Base-by-base conservation (phyloP, 495 filamentous ascomycete species). In the Aspergillus kassunensis region DNA sequence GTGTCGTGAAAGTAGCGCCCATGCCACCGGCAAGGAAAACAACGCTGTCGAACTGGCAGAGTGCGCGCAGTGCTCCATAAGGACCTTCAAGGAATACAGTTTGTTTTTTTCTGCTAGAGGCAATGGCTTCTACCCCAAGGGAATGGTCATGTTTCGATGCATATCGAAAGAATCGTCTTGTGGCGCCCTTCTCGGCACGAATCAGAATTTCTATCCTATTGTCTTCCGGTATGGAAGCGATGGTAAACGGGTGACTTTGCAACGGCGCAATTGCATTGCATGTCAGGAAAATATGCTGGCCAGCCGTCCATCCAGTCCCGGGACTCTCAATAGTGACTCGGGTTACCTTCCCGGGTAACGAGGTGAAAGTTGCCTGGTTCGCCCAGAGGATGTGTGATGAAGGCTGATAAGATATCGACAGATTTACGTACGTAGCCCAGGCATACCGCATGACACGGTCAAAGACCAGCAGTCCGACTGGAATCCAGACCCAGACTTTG, bases 241-340 rank as follows among this genome's bases (percentile, higher is more conserved):
- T 89, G 6, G 89, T 92, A 62, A 91, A 93, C 0, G 90, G 90
- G 48, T 96, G 90, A 1, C 80, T 81, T 63, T 95, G 86, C 4
- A 90, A 60, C 0, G 81, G 80, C 0, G 78, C 82, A 7, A 95
- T 65, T 4, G 72, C 74, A 53, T 87, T 89, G 49, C 86, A 74
- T 56, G 84, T 85, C 6, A 96, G 73, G 53, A 90, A 90, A 3
- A 90, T 74, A 55, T 93, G 87, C 58, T 93, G 89, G 10, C 90
- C 90, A 0, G 89, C 73, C 13, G 73, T 73, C 90, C 90, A 96
- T 15, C 63, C 69, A 53, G 91, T 80, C 19, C 83, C 76, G 0
- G 87, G 81, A 42, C 86, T 80, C 35, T 77, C 70, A 57, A 95
- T 84, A 3, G 82, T 85, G 21, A 95, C 68, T 6, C 82, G 79